Evolutionary conservation across 495 filamentous ascomycete genomes (phyloP), one percentile per base, ranked within the genome.

Genomic region (Xylaria nigripes): DNA sequence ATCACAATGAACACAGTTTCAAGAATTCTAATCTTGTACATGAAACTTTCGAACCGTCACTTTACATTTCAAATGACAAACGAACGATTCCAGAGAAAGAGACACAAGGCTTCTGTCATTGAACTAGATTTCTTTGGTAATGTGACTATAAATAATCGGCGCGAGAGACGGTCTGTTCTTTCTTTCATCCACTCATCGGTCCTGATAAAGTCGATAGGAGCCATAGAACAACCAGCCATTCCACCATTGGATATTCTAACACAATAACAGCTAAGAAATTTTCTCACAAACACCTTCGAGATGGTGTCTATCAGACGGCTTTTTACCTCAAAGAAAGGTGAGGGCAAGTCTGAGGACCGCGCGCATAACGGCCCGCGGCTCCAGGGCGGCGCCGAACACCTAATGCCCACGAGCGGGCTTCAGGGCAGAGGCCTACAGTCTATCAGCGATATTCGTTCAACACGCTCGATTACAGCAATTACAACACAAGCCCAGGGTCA

Each of bases 401-500:
- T 53, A 15, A 23, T 19, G 18, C 7, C 50, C 1, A 7, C 25
- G n/a, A 45, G 18, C 16, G 2, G 8, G 7, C 18, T 15, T n/a
- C 27, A 29, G 27, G 4, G 4, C 27, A 29, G 9, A 4, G 9
- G 9, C 27, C 9, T 29, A 9, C 32, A 40, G 40, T 25, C 10
- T 7, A 34, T 7, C 32, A 23, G 6, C n/a, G 45, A 42, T 27
- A 13, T 13, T 23, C 16, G 38, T 13, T 0, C 7, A 3, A 27
- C 16, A 9, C 16, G 22, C 19, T 24, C 30, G 18, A 45, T 41
- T 10, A 52, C 29, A 5, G 1, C 32, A 12, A 58, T 64, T 43
- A 46, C 15, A 8, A 56, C 61, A 7, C 48, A 34, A 27, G 52
- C n/a, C 6, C 54, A 50, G 18, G 64, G 52, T 2, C 24, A 19